phyloP scores from a whole-genome alignment of 768 basidiomycete genomes.

The Amanita pallidorosea region DNA sequence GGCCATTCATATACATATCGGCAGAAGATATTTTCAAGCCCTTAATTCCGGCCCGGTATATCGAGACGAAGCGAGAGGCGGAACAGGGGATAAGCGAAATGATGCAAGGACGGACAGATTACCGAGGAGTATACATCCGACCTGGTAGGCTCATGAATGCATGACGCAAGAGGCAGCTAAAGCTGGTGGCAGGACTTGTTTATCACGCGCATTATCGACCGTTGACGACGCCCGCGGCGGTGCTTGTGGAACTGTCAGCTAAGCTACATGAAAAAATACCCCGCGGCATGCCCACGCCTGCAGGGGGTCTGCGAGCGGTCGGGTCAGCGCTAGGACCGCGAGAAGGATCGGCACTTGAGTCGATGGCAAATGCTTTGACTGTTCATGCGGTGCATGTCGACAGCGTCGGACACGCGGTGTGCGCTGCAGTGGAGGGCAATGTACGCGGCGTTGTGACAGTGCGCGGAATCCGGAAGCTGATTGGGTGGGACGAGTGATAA shows the following conservation, averaged over 20 bases:
- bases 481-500: constrained; percentile 45
- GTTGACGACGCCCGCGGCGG: constrained; percentile 77
- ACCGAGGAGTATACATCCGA: constrained; percentile 73
- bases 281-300: constrained; percentile 49
- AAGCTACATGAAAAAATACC: constrained; percentile 55
- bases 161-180: constrained; percentile 8
- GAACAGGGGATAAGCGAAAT: constrained; percentile 58
- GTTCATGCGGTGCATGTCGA: constrained; percentile 94
- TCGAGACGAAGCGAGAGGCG: constrained; percentile 89
- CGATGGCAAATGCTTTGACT: constrained; percentile 70
- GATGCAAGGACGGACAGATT: constrained; percentile 29
- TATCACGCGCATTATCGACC: constrained; percentile 94
- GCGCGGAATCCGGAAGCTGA: constrained; percentile 58
- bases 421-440: constrained; percentile 43
- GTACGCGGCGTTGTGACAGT: constrained; percentile 63
- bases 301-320: constrained; percentile 46
- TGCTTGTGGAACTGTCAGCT: constrained; percentile 73
- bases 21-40: constrained; percentile 92
- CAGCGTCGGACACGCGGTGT: constrained; percentile 81
- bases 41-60: constrained; percentile 75
- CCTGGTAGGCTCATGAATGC: constrained; percentile 54
- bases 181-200: constrained; percentile 59
- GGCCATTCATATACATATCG: constrained; percentile 90
- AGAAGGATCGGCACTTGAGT: constrained; percentile 37
- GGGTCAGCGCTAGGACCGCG: constrained; percentile 18